A percentile compares a stretch with the other conserved stretches of the same genome.
Evolutionary conservation across 345 rosid genomes (phyloP).

Genomic region (Lagerstroemia speciosa): DNA sequence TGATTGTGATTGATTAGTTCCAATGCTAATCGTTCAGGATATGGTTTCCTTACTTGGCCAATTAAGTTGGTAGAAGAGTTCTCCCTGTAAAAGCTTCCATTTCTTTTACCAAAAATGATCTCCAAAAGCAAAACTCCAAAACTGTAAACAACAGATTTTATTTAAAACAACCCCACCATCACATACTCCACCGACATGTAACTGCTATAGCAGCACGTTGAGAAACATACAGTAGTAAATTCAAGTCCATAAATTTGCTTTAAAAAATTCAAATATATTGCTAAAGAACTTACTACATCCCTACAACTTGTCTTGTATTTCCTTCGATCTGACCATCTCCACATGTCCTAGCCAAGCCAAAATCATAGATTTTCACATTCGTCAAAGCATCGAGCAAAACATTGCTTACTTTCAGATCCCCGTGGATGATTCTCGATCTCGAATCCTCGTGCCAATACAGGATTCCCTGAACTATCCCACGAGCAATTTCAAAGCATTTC

Average conservation of each 20-base stretch:
- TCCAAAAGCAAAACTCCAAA: conserved; percentile 58
- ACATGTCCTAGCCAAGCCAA: conserved; percentile 12
- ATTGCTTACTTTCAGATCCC: conserved; percentile 16
- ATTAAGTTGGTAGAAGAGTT: not conserved
- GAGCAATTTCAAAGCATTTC: conserved; percentile 8
- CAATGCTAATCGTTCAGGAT: not conserved
- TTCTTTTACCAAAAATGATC: conserved; percentile 23
- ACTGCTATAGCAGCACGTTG: conserved; percentile 21
- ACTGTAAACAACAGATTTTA: conserved; percentile 64
- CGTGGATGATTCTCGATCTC: conserved; percentile 8
- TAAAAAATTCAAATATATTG: too few species aligned
- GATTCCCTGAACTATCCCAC: conserved; percentile 13
- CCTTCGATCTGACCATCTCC: conserved; percentile 8
- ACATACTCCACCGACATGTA: conserved; percentile 85
- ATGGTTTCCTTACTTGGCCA: conserved; percentile 1
- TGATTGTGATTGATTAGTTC: not conserved
- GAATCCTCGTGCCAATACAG: conserved; percentile 20
- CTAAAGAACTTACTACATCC: conserved; percentile 15
- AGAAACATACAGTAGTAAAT: not conserved
- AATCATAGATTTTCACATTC: conserved; percentile 16
- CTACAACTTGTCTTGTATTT: conserved; percentile 7
- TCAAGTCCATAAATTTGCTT: not conserved
- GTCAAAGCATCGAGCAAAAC: conserved; percentile 11
- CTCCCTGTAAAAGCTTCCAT: not conserved
- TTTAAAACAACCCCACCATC: conserved; percentile 48